Conservation (phyloP, 2,329 filamentous ascomycete species). For the Calonectria montana region DNA sequence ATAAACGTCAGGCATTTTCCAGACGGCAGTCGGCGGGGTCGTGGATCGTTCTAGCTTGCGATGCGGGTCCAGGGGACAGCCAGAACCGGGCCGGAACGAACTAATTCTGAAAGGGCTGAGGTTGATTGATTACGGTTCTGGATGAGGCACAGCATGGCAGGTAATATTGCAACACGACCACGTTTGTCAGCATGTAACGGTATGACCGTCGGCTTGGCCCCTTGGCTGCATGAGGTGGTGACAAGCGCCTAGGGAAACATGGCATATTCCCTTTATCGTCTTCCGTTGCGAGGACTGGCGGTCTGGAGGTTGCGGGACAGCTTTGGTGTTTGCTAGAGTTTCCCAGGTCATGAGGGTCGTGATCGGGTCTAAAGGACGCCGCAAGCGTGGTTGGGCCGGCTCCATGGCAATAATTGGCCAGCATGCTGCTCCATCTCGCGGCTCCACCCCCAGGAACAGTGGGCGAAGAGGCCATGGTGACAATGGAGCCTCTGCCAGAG, state of each 20-base stretch:
- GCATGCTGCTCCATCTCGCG: not conserved
- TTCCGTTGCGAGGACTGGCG: not conserved
- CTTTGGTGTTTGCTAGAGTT: not conserved
- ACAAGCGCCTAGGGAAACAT: not conserved
- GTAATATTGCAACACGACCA: conserved; percentile 8
- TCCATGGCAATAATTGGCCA: not conserved
- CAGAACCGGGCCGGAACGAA: not conserved
- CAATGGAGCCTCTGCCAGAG: conserved; percentile 29
- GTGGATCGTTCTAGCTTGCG: conserved; percentile 13
- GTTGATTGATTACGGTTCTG: conserved; percentile 5
- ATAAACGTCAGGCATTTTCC: conserved; percentile 13
- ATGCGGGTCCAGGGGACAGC: conserved; percentile 10
- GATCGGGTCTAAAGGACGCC: conserved; percentile 9
- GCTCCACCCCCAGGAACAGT: conserved; percentile 24
- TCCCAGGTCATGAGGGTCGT: conserved; percentile 7
- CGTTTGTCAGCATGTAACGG: conserved; percentile 15
- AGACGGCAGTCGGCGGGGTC: conserved; percentile 12
- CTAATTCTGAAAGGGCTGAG: conserved; percentile 17
- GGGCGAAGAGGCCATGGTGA: conserved; percentile 6
- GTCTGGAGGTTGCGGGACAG: not conserved
- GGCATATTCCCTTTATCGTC: not conserved
- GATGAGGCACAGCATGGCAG: conserved; percentile 14
- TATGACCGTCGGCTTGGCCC: not conserved
- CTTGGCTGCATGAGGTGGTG: not conserved
- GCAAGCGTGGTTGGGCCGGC: not conserved